These are phyloP conservation scores for Senecio squalidus DNA, from an alignment of 140 eudicot species.

Conservation along the genomic window DNA sequence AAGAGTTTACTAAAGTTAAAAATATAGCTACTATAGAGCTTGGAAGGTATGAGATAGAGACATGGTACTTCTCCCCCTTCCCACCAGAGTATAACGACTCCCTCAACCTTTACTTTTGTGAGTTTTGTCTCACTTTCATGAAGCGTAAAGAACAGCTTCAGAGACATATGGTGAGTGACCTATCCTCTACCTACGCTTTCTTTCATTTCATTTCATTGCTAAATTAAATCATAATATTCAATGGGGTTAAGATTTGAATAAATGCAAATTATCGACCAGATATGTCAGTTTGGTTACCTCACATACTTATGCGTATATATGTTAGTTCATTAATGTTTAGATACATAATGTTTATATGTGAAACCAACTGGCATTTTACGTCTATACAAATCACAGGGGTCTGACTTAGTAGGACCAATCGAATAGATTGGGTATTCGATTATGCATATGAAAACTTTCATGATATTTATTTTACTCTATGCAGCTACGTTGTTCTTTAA, in stretches of 20 bases:
- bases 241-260: no score
- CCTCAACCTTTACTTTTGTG: constrained; percentile 86
- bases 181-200: neutral
- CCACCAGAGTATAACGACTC: constrained; percentile 97
- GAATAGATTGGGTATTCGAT: neutral
- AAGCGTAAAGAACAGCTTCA: constrained; percentile 95
- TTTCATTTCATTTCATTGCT: neutral
- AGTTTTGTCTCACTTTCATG: constrained; percentile 96
- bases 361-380: no score
- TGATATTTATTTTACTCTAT: neutral
- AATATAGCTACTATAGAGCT: constrained; percentile 91
- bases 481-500: neutral
- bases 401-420: neutral
- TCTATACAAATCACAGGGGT: no score
- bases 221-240: neutral
- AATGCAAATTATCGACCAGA: no score
- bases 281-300: no score
- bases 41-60: constrained; percentile 95
- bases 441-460: neutral
- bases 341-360: neutral
- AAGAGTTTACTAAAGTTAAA: constrained; percentile 94
- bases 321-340: neutral
- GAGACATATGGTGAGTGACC: constrained; percentile 93
- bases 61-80: constrained; percentile 98
- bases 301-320: neutral